Evolutionary conservation across 2,329 filamentous ascomycete genomes (phyloP).

Genomic region (Trichophyton rubrum): DNA sequence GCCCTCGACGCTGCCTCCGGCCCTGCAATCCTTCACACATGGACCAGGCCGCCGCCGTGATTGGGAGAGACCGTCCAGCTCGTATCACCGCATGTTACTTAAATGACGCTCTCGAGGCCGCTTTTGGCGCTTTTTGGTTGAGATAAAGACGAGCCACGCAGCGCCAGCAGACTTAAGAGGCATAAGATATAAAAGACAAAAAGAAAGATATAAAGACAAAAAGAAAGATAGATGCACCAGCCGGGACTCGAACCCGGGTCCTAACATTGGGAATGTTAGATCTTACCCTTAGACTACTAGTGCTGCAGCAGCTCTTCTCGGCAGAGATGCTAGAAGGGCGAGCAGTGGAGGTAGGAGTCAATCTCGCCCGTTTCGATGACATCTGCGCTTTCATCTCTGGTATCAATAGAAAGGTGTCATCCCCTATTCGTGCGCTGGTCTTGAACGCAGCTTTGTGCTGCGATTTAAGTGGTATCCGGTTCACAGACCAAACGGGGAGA

Average conservation of each 20-base stretch:
- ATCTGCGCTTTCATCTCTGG: neutral
- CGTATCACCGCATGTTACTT: too few relatives aligned
- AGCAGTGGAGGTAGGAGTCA: too few relatives aligned
- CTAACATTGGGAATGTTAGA: conserved; percentile 9
- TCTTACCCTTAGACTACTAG: conserved; percentile 9
- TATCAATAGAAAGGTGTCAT: neutral
- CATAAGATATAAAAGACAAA: neutral
- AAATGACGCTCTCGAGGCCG: too few relatives aligned
- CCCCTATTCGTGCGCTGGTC: neutral
- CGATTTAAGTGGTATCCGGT: neutral
- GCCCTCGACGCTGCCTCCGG: too few relatives aligned
- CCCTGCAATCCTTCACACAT: too few relatives aligned
- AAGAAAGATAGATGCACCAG: conserved; percentile 1
- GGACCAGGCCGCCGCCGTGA: too few relatives aligned
- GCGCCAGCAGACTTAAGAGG: too few relatives aligned
- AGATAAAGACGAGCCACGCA: too few relatives aligned
- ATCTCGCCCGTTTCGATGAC: neutral
- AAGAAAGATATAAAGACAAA: neutral
- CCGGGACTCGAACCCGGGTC: conserved; percentile 8
- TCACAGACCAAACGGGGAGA: neutral
- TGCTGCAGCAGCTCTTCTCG: neutral
- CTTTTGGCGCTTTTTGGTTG: too few relatives aligned
- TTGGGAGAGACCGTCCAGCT: too few relatives aligned
- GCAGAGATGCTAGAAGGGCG: neutral
- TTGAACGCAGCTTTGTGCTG: neutral